Conservation (phyloP, 2,329 filamentous ascomycete genomes). For the Orbilia quercus region DNA sequence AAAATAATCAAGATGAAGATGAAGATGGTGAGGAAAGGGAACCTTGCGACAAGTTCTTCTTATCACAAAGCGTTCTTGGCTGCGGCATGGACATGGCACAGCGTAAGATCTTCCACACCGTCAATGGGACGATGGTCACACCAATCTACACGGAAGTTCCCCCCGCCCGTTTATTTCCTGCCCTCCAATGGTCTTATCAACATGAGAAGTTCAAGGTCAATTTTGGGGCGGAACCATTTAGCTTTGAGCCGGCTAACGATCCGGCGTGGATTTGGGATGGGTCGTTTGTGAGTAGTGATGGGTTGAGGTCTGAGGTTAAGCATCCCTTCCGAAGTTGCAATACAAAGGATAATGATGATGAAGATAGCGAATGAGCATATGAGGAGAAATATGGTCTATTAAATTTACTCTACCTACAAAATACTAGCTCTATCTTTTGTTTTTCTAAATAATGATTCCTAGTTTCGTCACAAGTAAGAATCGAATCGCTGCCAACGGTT, state of each 20-base stretch:
- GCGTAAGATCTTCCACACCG: conserved; percentile 5
- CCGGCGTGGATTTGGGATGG: conserved; percentile 19
- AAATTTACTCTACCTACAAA: no score
- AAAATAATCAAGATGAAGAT: neutral
- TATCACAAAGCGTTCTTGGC: neutral
- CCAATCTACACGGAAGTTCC: neutral
- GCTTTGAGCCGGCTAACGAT: conserved; percentile 21
- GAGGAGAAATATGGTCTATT: no score
- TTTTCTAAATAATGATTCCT: no score
- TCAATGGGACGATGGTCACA: conserved; percentile 7
- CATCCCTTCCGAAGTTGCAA: neutral
- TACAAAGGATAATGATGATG: neutral
- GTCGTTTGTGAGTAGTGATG: neutral
- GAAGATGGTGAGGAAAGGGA: neutral
- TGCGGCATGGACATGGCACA: conserved; percentile 12
- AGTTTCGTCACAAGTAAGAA: no score
- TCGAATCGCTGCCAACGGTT: no score
- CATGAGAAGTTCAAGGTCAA: conserved; percentile 8
- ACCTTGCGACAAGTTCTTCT: neutral
- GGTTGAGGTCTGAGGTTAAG: neutral
- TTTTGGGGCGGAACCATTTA: conserved; percentile 15
- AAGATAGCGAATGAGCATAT: no score
- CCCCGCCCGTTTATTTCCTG: neutral
- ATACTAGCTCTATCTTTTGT: no score
- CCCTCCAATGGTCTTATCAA: neutral